A percentile compares a stretch with the other conserved stretches of the same genome.
Evolutionary conservation across 352 stramenopile species (phyloP).

Genomic region (Phytophthora palmivora): DNA sequence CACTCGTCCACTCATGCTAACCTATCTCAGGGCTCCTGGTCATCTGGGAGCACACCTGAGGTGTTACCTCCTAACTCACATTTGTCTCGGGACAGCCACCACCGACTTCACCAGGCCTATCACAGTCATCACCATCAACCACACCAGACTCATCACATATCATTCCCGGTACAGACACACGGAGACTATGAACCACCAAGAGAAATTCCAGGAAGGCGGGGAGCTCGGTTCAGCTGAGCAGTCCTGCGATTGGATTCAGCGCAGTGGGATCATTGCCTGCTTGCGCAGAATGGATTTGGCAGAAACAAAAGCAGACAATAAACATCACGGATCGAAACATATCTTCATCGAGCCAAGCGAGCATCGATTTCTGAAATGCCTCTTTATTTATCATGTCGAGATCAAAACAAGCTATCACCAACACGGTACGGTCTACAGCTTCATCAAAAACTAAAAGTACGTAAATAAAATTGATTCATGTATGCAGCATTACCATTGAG

Average conservation of each 20-base stretch:
- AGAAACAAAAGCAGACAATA: slow-evolving; percentile 9
- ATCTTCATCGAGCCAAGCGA: slow-evolving; percentile 4
- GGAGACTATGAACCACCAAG: slow-evolving; percentile 33
- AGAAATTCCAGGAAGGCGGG: slow-evolving; percentile 26
- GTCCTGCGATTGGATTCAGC: neutral
- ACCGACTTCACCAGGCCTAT: slow-evolving; percentile 32
- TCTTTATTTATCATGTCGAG: slow-evolving; percentile 45
- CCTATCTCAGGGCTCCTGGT: slow-evolving; percentile 48
- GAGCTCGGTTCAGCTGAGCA: slow-evolving; percentile 35
- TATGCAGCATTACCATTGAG: slow-evolving; percentile 1
- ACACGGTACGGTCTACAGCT: slow-evolving; percentile 18
- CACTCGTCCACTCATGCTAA: slow-evolving; percentile 56
- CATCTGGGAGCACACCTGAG: slow-evolving; percentile 38
- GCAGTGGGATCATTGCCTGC: slow-evolving; percentile 2
- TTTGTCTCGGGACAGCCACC: slow-evolving; percentile 36
- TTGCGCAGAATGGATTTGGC: neutral
- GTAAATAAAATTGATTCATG: slow-evolving; percentile 26
- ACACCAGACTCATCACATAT: slow-evolving; percentile 13
- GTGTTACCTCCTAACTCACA: slow-evolving; percentile 13
- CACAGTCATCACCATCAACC: slow-evolving; percentile 13
- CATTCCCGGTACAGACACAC: slow-evolving; percentile 25
- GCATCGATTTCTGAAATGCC: slow-evolving; percentile 16
- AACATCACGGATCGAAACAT: slow-evolving; percentile 8
- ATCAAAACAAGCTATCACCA: slow-evolving; percentile 23
- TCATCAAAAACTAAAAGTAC: slow-evolving; percentile 15